These are phyloP conservation scores for Ustilago hordei DNA, from an alignment of 1,284 basidiomycete genomes.

Conservation along the genomic window DNA sequence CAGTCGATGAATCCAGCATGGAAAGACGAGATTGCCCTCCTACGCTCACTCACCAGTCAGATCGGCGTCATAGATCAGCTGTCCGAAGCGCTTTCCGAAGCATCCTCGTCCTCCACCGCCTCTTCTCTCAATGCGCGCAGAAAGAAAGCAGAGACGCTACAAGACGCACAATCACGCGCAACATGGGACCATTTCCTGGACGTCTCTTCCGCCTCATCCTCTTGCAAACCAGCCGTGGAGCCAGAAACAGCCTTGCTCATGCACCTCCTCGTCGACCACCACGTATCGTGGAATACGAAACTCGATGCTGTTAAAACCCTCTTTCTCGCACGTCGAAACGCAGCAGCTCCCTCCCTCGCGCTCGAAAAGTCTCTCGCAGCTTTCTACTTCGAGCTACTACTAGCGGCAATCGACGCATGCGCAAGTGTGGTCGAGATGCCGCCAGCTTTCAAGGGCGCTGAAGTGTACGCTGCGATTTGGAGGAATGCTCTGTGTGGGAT, in stretches of 20 bases:
- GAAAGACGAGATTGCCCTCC: conserved; percentile 48
- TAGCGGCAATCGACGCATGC: conserved; percentile 44
- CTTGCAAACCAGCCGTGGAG: conserved; percentile 24
- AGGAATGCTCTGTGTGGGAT: conserved; percentile 45
- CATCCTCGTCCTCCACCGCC: conserved; percentile 1
- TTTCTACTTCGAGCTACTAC: conserved; percentile 48
- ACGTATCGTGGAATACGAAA: conserved; percentile 32
- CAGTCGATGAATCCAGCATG: conserved; percentile 47
- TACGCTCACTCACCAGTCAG: conserved; percentile 39
- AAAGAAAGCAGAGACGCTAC: conserved; percentile 32
- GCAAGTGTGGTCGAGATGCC: conserved; percentile 39
- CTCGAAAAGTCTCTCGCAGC: conserved; percentile 47
- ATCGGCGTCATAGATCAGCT: conserved; percentile 42
- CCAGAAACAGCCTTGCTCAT: conserved; percentile 46
- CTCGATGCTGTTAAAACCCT: conserved; percentile 45
- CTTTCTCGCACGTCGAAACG: conserved; percentile 34
- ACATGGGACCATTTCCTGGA: conserved; percentile 48
- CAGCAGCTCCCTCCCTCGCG: conserved; percentile 35
- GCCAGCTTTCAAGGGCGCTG: conserved; percentile 29
- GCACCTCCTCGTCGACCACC: conserved; percentile 35
- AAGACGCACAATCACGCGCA: conserved; percentile 33
- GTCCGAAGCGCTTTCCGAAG: conserved; percentile 16
- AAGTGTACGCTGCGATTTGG: conserved; percentile 43
- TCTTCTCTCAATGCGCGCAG: not conserved
- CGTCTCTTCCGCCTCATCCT: conserved; percentile 14